These are phyloP conservation scores for Didymella segeticola DNA, from an alignment of 2,329 filamentous ascomycete species.

Conservation along the genomic window DNA sequence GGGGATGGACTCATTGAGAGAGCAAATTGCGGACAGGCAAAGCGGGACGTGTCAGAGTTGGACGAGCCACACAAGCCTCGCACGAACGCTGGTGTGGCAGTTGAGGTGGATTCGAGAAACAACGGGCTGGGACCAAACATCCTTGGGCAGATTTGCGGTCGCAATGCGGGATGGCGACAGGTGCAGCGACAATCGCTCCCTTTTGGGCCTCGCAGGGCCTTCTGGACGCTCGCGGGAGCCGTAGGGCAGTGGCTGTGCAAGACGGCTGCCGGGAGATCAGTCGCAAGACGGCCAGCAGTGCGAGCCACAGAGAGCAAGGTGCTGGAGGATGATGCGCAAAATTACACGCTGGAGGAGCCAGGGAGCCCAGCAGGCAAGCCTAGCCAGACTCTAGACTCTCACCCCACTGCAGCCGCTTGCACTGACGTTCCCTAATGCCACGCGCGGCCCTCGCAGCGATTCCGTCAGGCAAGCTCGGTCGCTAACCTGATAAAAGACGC, in stretches of 20 bases:
- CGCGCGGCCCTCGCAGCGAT: constrained; percentile 32
- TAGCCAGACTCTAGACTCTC: constrained; percentile 26
- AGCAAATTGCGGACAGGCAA: constrained; percentile 35
- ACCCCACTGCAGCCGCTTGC: constrained; percentile 27
- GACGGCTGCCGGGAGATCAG: constrained; percentile 28
- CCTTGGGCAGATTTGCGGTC: constrained; percentile 27
- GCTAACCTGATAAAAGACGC: constrained; percentile 48
- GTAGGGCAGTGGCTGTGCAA: constrained; percentile 49
- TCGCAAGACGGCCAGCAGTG: constrained; percentile 6
- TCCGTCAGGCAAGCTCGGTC: constrained; percentile 32
- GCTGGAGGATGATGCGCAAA: constrained; percentile 26
- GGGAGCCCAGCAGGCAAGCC: constrained; percentile 27
- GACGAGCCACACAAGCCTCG: constrained; percentile 36
- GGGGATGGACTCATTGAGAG: constrained; percentile 22
- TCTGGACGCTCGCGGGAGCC: constrained; percentile 36
- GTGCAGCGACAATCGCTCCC: constrained; percentile 45
- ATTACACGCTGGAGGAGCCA: constrained; percentile 29
- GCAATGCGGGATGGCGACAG: constrained; percentile 34
- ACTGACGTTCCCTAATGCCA: constrained; percentile 30
- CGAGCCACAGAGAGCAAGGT: constrained; percentile 20
- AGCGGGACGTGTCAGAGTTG: constrained; percentile 21
- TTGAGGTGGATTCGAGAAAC: constrained; percentile 40
- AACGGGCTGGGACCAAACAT: constrained; percentile 34
- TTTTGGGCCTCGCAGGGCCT: constrained; percentile 32
- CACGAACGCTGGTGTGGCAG: constrained; percentile 28